phyloP scores from a whole-genome alignment of 257 asterid species.

The Hygrophila difformis region DNA sequence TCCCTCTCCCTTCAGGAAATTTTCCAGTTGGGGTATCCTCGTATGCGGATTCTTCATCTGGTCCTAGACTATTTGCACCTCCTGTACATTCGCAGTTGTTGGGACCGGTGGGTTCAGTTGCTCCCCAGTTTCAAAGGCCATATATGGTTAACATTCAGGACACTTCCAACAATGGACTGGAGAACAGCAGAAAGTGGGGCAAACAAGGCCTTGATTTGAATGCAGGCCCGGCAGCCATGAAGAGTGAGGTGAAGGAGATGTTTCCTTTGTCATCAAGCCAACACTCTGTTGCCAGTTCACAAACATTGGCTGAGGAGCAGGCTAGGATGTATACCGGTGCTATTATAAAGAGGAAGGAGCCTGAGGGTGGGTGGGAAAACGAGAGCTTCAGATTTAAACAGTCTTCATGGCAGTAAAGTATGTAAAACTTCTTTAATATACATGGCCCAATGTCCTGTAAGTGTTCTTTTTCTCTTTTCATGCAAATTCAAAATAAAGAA shows the following conservation, averaged over 20 bases:
- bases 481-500: not conserved
- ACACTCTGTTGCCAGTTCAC: constrained; percentile 38
- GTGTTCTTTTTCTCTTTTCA: not conserved
- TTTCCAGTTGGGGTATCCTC: constrained; percentile 37
- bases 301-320: constrained; percentile 41
- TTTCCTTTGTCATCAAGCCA: no score
- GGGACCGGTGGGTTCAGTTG: constrained; percentile 33
- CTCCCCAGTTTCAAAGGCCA: constrained; percentile 57
- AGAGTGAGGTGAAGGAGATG: no score
- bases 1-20: constrained; percentile 34
- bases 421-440: not conserved
- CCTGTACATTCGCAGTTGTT: constrained; percentile 37
- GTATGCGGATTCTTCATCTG: constrained; percentile 43
- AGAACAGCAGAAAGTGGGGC: constrained; percentile 58
- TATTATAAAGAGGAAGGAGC: constrained; percentile 51
- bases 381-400: constrained; percentile 52
- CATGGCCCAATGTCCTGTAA: not conserved
- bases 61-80: constrained; percentile 35
- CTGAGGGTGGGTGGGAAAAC: constrained; percentile 54
- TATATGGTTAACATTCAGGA: constrained; percentile 43
- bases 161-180: constrained; percentile 31
- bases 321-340: constrained; percentile 40
- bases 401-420: constrained; percentile 44
- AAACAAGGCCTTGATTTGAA: constrained; percentile 66
- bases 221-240: constrained; percentile 54